Conservation (phyloP, 75 land plant genomes). For the Pseudotsuga menziesii region DNA sequence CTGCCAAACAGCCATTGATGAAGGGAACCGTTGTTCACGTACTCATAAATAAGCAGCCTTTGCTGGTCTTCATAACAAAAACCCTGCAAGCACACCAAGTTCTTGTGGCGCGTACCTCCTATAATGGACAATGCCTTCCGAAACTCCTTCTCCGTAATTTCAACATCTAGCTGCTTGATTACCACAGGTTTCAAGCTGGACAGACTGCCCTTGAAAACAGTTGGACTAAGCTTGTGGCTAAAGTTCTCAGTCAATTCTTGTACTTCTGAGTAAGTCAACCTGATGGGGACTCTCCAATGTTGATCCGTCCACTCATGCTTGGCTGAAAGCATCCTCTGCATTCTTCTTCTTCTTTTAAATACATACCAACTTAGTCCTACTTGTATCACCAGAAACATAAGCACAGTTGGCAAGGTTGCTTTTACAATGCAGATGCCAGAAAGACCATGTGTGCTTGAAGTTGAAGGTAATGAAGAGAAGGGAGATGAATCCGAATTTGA, state of each 20-base stretch:
- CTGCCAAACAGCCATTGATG: conserved; percentile 23
- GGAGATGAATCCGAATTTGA: background rate
- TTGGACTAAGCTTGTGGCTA: conserved; percentile 10
- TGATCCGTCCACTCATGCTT: conserved; percentile 26
- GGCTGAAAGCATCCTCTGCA: conserved; percentile 1
- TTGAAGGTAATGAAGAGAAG: background rate
- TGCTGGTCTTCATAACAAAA: conserved; percentile 36
- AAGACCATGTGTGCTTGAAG: background rate
- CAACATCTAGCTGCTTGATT: conserved; percentile 13
- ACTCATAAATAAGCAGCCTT: conserved; percentile 35
- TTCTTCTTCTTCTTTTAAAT: conserved; percentile 13
- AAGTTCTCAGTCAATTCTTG: conserved; percentile 16
- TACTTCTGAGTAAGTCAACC: conserved; percentile 19
- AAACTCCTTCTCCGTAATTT: conserved; percentile 26
- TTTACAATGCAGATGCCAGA: conserved; percentile 10
- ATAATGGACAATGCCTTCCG: conserved; percentile 19
- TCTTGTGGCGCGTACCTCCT: conserved; percentile 28
- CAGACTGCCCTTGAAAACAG: conserved; percentile 17
- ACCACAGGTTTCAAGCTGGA: conserved; percentile 13
- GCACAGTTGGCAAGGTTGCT: conserved; percentile 9
- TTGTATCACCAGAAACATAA: conserved; percentile 18
- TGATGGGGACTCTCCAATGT: conserved; percentile 7
- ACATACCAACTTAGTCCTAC: conserved; percentile 15
- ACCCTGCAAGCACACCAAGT: conserved; percentile 36
- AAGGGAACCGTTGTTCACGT: conserved; percentile 30